Conservation (phyloP, 768 basidiomycete species). For the Suillus tomentosus region DNA sequence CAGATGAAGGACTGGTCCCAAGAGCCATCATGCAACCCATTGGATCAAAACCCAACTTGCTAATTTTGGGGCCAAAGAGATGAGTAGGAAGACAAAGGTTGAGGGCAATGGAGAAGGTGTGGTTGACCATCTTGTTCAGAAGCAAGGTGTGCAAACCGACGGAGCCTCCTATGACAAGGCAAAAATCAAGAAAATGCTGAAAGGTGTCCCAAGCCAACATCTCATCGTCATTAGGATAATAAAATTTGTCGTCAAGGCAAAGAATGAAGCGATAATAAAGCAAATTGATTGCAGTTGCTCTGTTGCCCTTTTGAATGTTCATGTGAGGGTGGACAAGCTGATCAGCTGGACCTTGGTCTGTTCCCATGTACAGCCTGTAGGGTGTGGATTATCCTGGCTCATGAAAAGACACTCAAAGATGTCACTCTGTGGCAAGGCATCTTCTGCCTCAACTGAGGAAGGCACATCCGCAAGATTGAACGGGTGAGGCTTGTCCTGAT, state of each 20-base stretch:
- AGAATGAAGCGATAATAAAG: too few relatives aligned
- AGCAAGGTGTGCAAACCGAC: neutral
- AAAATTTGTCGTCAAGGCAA: too few relatives aligned
- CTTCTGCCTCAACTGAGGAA: neutral
- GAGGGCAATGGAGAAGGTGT: neutral
- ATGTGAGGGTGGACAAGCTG: too few relatives aligned
- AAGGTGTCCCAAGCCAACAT: too few relatives aligned
- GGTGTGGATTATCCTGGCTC: too few relatives aligned
- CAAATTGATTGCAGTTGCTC: too few relatives aligned
- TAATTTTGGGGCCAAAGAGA: neutral
- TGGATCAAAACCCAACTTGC: neutral
- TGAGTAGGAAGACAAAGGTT: neutral
- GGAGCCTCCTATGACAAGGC: too few relatives aligned
- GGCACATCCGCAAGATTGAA: neutral
- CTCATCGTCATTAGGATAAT: too few relatives aligned
- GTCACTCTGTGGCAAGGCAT: neutral
- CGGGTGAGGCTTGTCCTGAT: neutral
- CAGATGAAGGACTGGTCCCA: fast-evolving
- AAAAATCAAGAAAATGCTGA: too few relatives aligned
- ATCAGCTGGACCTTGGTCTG: too few relatives aligned
- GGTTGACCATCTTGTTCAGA: neutral
- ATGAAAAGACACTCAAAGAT: neutral
- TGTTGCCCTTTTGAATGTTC: too few relatives aligned
- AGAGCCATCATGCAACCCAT: neutral
- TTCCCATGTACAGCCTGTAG: too few relatives aligned